Percentiles rank a stretch among this genome's conserved stretches.
Conservation (phyloP, 768 basidiomycete genomes). For the Lactarius hengduanensis region DNA sequence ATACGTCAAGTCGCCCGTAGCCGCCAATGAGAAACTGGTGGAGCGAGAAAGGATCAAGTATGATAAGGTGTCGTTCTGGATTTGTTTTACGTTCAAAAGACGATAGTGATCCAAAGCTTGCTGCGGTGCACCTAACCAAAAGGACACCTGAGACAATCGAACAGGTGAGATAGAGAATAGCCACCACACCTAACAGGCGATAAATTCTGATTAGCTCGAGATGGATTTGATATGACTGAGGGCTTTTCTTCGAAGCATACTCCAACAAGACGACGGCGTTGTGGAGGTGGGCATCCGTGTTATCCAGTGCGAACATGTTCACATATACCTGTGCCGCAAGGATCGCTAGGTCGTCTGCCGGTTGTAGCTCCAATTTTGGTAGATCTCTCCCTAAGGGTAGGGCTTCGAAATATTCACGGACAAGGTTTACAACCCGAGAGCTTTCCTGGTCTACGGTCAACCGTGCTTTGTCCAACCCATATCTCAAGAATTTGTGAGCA, state of each 20-base stretch:
- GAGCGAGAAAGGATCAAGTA: conserved; percentile 78
- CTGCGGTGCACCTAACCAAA: conserved; percentile 60
- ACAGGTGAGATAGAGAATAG: conserved; percentile 14
- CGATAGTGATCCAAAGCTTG: conserved; percentile 78
- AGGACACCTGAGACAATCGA: conserved; percentile 1
- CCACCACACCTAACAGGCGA: conserved; percentile 64
- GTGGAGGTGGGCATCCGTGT: conserved; percentile 57
- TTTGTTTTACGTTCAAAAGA: conserved; percentile 72
- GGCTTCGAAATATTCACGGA: conserved; percentile 61
- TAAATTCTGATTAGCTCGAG: conserved; percentile 79
- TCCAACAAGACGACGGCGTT: conserved; percentile 68
- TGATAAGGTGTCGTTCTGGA: conserved; percentile 87
- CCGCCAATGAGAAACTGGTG: conserved; percentile 74
- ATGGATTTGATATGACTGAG: conserved; percentile 75
- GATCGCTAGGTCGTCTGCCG: conserved; percentile 80
- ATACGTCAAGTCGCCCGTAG: conserved; percentile 73
- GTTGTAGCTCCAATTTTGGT: conserved; percentile 77
- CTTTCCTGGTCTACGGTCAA: conserved; percentile 58
- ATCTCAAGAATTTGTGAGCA: conserved; percentile 69
- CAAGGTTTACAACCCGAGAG: conserved; percentile 50
- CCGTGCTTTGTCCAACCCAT: conserved; percentile 49
- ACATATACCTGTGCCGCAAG: conserved; percentile 69
- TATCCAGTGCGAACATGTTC: conserved; percentile 57
- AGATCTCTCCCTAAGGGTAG: conserved; percentile 66
- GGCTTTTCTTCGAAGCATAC: conserved; percentile 67